phyloP scores from a whole-genome alignment of 2,329 filamentous ascomycete species.

The Aureobasidium sp. region DNA sequence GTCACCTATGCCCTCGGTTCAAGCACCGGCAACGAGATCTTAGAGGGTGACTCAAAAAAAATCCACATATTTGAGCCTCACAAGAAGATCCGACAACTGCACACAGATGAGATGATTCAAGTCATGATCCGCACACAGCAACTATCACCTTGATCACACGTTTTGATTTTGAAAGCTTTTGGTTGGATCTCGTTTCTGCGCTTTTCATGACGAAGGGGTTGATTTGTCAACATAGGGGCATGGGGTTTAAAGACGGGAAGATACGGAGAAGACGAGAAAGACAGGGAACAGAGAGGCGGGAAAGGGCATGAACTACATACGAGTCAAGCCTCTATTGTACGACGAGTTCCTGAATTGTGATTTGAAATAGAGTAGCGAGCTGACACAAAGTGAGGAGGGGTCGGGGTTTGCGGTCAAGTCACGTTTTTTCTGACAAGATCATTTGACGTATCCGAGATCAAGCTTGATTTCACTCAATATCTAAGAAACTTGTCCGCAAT shows the following conservation, averaged over 20 bases:
- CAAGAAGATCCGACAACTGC: not conserved
- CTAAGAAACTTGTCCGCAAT: not conserved
- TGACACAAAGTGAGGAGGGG: not conserved
- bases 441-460: not conserved
- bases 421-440: not conserved
- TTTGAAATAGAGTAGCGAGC: not conserved
- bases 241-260: not conserved
- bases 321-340: not conserved
- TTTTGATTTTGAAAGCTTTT: not conserved
- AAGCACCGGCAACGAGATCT: not conserved
- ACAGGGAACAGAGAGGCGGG: slow-evolving; percentile 2
- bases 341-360: slow-evolving; percentile 1
- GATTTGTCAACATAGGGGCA: not conserved
- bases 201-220: not conserved
- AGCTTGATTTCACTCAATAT: not conserved
- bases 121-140: not conserved
- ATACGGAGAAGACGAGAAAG: not conserved
- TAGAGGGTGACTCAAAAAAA: not conserved
- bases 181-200: not conserved
- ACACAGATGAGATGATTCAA: not conserved
- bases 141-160: not conserved
- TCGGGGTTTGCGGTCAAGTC: not conserved
- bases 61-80: not conserved
- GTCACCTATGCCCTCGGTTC: not conserved
- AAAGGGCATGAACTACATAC: slow-evolving; percentile 5